Percentiles rank a stretch among this genome's conserved stretches.
These are phyloP conservation scores for Kluyveromyces siamensis DNA, from an alignment of 805 yeast species.

Conservation along the genomic window DNA sequence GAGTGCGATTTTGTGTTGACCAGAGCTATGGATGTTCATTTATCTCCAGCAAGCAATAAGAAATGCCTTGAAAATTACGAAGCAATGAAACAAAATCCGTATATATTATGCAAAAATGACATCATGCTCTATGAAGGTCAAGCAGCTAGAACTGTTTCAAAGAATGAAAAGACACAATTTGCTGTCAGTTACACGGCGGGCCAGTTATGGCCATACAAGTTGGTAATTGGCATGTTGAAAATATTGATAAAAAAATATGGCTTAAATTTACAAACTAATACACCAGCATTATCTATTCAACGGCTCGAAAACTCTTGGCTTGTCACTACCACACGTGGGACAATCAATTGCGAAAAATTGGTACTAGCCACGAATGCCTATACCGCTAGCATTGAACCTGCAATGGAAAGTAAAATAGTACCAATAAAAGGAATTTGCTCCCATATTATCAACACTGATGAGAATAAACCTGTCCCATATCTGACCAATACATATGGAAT, in stretches of 20 bases:
- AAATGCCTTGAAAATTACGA: slow-evolving; percentile 11
- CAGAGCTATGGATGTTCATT: slow-evolving; percentile 28
- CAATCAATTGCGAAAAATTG: no score
- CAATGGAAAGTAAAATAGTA: slow-evolving; percentile 24
- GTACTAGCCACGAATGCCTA: slow-evolving; percentile 18
- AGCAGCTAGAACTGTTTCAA: no score
- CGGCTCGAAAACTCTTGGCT: no score
- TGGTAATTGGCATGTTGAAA: no score
- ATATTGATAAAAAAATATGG: no score
- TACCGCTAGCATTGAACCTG: slow-evolving; percentile 14
- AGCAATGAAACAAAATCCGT: slow-evolving; percentile 8
- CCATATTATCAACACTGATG: slow-evolving; percentile 22
- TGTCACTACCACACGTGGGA: no score
- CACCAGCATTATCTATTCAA: no score
- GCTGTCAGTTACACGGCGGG: no score
- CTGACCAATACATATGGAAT: slow-evolving; percentile 30
- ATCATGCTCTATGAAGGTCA: no score
- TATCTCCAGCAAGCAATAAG: slow-evolving; percentile 10
- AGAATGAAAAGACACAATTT: no score
- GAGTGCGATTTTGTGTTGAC: slow-evolving; percentile 33
- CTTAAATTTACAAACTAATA: no score
- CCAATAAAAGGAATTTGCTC: slow-evolving; percentile 30
- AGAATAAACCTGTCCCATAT: slow-evolving; percentile 22
- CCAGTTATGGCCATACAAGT: no score
- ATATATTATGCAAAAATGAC: slow-evolving; percentile 7